Conservation (phyloP, 2,329 filamentous ascomycete species). For the Clonostachys rhizophaga region DNA sequence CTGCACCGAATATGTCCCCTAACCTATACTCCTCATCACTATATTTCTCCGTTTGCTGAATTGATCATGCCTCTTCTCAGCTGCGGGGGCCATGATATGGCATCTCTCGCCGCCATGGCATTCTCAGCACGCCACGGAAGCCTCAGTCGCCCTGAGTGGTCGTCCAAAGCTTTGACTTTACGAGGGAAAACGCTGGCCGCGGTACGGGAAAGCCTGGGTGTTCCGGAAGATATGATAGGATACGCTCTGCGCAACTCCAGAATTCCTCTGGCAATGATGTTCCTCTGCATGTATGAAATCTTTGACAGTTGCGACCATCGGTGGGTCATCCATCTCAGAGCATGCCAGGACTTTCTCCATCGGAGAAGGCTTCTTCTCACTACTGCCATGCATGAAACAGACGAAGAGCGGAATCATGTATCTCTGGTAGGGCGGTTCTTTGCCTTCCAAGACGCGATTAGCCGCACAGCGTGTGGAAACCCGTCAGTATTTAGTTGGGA, state of each 20-base stretch:
- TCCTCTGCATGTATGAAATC: constrained; percentile 20
- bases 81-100: constrained; percentile 1
- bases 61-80: constrained; percentile 2
- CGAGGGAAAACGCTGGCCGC: constrained; percentile 1
- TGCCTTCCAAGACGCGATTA: constrained; percentile 45
- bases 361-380: constrained; percentile 18
- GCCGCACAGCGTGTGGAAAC: constrained; percentile 42
- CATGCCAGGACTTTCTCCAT: constrained; percentile 38
- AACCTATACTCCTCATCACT: background rate
- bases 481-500: constrained; percentile 38
- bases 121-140: constrained; percentile 4
- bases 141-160: background rate
- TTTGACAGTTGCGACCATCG: constrained; percentile 23
- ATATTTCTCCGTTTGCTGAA: constrained; percentile 2
- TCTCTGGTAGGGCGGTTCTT: constrained; percentile 39
- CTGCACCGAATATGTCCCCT: constrained; percentile 2
- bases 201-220: background rate
- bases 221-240: background rate
- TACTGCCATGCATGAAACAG: background rate
- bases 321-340: constrained; percentile 42
- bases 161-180: background rate
- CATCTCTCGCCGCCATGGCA: constrained; percentile 1
- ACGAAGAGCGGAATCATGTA: constrained; percentile 11
- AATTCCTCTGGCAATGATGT: background rate
- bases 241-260: background rate